Conservation (phyloP, 371 early-diverging fungal genomes). For the Caulochytrium protostelioides region DNA sequence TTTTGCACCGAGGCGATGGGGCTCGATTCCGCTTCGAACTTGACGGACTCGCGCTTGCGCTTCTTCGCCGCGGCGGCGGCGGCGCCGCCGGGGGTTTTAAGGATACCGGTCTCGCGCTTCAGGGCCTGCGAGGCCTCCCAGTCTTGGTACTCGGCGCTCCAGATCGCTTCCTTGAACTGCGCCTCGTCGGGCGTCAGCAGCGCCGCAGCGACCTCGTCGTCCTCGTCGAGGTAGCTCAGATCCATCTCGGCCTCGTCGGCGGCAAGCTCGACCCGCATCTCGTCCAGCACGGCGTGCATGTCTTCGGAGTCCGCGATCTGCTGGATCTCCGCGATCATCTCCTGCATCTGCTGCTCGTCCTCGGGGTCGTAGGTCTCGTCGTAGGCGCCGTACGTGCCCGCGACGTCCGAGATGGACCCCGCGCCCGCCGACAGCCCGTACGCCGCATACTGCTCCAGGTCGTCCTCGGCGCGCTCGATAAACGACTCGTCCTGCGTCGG, state of each 20-base stretch:
- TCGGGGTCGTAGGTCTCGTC: no score
- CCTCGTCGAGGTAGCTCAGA: slow-evolving; percentile 35
- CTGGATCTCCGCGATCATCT: no score
- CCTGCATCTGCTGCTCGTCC: no score
- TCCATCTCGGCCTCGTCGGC: neutral
- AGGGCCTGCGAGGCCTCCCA: slow-evolving; percentile 40
- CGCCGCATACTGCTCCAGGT: no score
- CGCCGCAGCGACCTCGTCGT: slow-evolving; percentile 48
- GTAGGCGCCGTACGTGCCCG: no score
- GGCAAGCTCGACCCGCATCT: slow-evolving; percentile 30
- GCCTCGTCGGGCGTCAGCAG: slow-evolving; percentile 54
- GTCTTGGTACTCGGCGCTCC: slow-evolving; percentile 68
- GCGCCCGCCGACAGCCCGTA: no score
- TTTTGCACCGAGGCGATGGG: slow-evolving; percentile 30
- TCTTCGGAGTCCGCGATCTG: no score
- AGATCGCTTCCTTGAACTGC: slow-evolving; percentile 47
- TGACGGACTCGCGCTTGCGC: no score
- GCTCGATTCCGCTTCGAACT: slow-evolving; percentile 10
- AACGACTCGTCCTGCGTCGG: no score
- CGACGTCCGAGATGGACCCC: no score
- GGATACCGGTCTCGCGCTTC: slow-evolving; percentile 1
- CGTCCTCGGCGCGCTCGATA: no score
- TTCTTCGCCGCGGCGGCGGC: slow-evolving; percentile 8
- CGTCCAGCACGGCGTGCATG: slow-evolving; percentile 9
- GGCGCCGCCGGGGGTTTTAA: neutral